Base-by-base conservation (phyloP, 164 flowering plant genomes). In the Buxus sempervirens region DNA sequence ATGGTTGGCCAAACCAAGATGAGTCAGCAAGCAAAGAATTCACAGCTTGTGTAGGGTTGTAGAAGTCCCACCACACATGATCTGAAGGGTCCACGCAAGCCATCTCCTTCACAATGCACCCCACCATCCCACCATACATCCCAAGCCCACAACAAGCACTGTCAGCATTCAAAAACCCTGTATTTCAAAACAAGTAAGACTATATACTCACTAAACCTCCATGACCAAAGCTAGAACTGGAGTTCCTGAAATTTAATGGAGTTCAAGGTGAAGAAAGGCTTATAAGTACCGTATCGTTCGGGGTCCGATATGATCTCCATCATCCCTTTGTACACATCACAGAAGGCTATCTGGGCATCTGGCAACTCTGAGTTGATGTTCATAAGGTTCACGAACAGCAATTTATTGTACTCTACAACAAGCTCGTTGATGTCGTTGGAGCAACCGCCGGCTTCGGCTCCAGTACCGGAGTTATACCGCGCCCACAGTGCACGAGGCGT, bases 21-120 rank as follows among this genome's bases (percentile, higher is more conserved):
- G 88, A 80, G 15, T 85, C 77, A 23, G 90, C 95, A 3, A 88
- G 79, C 71, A 86, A 68, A 16, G 84, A 58, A 77, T 88, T 85
- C 38, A 82, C 85, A 12, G 82, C 79, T 61, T 67, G 63, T 4
- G 90, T 84, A 0, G 93, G 95, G 74, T 85, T 85, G 75, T 88
- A 83, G n/a, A 86, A 73, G 63, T 91, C 93, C 93, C 95, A 89
- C 91, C 94, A 91, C 9, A 87, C 76, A 65, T 82, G 78, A 15
- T 58, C 61, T 45, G 82, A 79, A 42, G 74, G 32, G 13, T 73
- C 70, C 0, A 64, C 28, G 71, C 94, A 91, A 9, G 86, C 83
- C 77, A 79, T 76, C n/a, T 73, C 84, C 28, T 45, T 42, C 8
- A 84, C 72, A 0, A 82, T 53, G 64, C 97, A 87, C 55, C 97